Base-by-base conservation (phyloP, 2,329 filamentous ascomycete genomes). In the Xylaria sp. region DNA sequence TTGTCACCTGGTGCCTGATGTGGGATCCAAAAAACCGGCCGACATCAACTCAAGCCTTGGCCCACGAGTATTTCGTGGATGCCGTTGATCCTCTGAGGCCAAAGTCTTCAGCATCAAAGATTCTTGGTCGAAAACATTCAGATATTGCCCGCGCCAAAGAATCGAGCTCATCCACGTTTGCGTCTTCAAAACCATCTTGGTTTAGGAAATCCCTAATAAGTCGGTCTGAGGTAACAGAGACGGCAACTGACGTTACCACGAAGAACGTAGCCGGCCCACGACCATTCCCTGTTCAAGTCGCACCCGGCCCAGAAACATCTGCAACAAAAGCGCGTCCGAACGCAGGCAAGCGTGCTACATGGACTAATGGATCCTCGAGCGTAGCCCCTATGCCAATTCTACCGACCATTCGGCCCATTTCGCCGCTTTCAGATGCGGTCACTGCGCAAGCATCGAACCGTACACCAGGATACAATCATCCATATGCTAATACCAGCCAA, bases 1-100 rank as follows among this genome's bases (percentile, higher is more conserved):
- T 99, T 77, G 96, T 99, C 68, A 99, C 96, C 18, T 98, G 94
- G 94, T 99, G 96, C 81, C 82, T 99, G 73, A 96, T 98, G 92
- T 99, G 96, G 96, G 96, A 99, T 80, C 96, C 96, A 12, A 97
- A 94, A 83, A 90, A 85, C 77, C 88, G 96, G 69, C 96, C 96
- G 53, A 98, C 94, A 3, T 98, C 95, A 1, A 90, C 92, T 0
- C 94, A 99, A 81, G 95, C 96, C n/a, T 83, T 99, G 73, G 92
- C 92, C 47, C 96, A 99, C 79, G 95, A 98, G 74, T 99, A 97
- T 81, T 99, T 99, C 76, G 81, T 87, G 40, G 96, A 98, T 82
- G 96, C 96, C 1, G 89, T 97, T 60, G 96, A 99, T 79, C 96
- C 96, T 16, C 83, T 98, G 63, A 86, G 94, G 64, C 94, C 95